Evolutionary conservation across 2,329 filamentous ascomycete genomes (phyloP), one percentile per base, ranked within the genome.

Genomic region (Neofusicoccum umdonicola): DNA sequence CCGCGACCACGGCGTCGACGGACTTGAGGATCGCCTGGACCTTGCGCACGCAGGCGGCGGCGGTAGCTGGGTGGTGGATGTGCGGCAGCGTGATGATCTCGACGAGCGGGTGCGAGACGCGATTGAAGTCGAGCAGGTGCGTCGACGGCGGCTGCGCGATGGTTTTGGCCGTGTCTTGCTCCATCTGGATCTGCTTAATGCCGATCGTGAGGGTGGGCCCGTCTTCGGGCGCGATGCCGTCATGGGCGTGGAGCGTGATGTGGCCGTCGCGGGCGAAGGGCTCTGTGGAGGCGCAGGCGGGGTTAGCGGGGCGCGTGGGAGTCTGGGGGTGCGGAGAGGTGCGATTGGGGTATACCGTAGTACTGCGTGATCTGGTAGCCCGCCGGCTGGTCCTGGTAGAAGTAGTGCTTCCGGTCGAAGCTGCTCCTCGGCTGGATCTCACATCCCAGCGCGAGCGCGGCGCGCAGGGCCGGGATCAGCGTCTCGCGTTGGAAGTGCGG

Each of bases 351-450:
- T 66, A 27, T 72, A 81, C 83, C 82, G 76, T 98, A 97, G 80
- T 94, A 98, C 74, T 99, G 95, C 1, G 95, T 99, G 68, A 99
- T 96, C 77, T 99, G 95, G 77, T 99, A 99, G 0, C 95, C 95
- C 0, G 92, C 86, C 0, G 95, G 95, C 77, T 99, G 95, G 77
- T 99, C 95, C 86, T 95, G 96, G 82, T 97, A 97, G 78, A 99
- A 98, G 79, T 99, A 99, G 78, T 99, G 95, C 77, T 99, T 99
- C 68, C 95, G 85, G 77, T 99, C 95, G 79, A 97, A 99, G 62
- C 87, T 87, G 76, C 93, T 97, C 70, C 86, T 84, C 1, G 79
- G 82, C 73, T 96, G 90, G 61, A 98, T 85, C 1, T 88, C 80
- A 77, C 95, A 98, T 65, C 89, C 86, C 50, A 99, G 82, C 0